Evolutionary conservation across 208 protist species (phyloP), one percentile per base, ranked within the genome.

Genomic region (Phytomonas francai): DNA sequence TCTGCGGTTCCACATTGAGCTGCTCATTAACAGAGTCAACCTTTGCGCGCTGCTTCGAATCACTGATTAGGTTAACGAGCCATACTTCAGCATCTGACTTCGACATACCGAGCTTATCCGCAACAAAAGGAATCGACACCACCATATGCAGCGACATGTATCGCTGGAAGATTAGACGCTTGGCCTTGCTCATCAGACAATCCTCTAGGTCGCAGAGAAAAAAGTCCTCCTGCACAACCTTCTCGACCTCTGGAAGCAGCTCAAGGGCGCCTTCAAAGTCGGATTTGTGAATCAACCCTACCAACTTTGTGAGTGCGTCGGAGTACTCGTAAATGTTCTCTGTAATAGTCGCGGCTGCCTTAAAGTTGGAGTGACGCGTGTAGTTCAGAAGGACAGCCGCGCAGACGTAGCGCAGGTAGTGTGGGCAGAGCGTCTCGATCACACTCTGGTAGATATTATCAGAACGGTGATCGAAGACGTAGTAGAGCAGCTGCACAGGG

Each of bases 341-440:
- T 22, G 84, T 86, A 72, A 91, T 85, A 65, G 70, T 72, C 11
- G 84, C 84, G 1, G 89, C 72, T 36, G 73, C 81, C 68, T 79
- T 76, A 67, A 92, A 85, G 78, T 89, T 87, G 67, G 69, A 74
- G 60, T 79, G 72, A n/a, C 86, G 80, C 28, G 75, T 87, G 64
- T 79, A 83, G 77, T 95, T 93, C 16, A 95, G 76, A 51, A 97
- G 76, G 19, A 83, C 82, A 2, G 92, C 92, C 42, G 90, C 89
- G 74, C 83, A 89, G 68, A 96, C 84, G 79, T 97, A 97, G 33
- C 92, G 85, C 67, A 97, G 76, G 75, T 91, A 87, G 74, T 97
- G 92, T 49, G 92, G 92, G 78, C 87, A 94, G 54, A 90, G 81
- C 65, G 89, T 90, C 78, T 95, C 89, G 28, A 97, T 81, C 28